Percentiles rank a stretch among this genome's conserved stretches.
Conservation (phyloP, 179 eudicot genomes). For the Beta corolliflora region DNA sequence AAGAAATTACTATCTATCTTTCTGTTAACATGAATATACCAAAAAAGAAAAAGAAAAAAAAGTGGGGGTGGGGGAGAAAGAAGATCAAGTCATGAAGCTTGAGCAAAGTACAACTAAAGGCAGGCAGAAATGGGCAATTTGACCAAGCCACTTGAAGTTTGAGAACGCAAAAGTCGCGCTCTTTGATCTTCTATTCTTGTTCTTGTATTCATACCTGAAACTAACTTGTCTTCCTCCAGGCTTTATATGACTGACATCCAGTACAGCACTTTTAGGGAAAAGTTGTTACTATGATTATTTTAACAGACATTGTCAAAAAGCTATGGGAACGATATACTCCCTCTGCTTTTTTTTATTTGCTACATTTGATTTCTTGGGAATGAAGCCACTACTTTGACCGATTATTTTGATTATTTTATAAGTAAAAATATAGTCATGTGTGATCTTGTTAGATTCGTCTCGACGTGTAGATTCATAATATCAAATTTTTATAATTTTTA, state of each 20-base stretch:
- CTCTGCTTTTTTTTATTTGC: too few species aligned
- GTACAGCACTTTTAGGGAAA: conserved; percentile 22
- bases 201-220: conserved; percentile 31
- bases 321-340: conserved; percentile 19
- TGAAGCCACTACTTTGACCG: too few species aligned
- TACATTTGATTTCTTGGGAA: too few species aligned
- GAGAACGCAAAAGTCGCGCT: conserved; percentile 24
- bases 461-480: too few species aligned
- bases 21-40: neutral
- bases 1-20: conserved; percentile 5
- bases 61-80: neutral
- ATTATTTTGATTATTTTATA: too few species aligned
- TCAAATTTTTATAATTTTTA: too few species aligned
- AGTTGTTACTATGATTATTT: conserved; percentile 10
- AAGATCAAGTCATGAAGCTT: conserved; percentile 7
- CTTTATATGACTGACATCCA: conserved; percentile 32
- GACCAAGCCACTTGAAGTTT: conserved; percentile 23
- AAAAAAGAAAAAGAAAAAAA: neutral
- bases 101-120: conserved; percentile 16
- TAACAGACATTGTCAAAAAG: conserved; percentile 24
- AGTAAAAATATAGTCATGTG: too few species aligned
- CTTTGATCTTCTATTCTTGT: neutral
- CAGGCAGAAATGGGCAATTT: conserved; percentile 16
- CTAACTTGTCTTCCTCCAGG: conserved; percentile 15
- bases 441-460: too few species aligned